These are phyloP conservation scores for Adansonia madagascariensis DNA, from an alignment of 441 rosid genomes.

Conservation along the genomic window DNA sequence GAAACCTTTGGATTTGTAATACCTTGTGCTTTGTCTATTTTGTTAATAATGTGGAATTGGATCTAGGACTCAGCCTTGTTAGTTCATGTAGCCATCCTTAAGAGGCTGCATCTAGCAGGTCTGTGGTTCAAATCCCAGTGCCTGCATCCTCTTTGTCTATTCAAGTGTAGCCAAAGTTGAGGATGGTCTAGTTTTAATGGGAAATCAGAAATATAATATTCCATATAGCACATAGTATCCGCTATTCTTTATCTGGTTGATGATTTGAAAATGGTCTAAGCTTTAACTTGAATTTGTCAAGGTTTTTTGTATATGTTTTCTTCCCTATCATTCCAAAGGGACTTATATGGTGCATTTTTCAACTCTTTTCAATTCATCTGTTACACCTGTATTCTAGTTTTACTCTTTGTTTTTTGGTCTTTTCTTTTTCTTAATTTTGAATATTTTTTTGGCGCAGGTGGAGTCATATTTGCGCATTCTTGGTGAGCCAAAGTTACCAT, in stretches of 20 bases:
- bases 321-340: not conserved
- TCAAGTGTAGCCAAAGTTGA: conserved; percentile 7
- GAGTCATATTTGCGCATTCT: conserved; percentile 88
- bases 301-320: not conserved
- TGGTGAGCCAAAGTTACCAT: conserved; percentile 96
- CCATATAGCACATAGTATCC: not conserved
- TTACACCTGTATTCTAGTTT: conserved; percentile 15
- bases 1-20: conserved; percentile 6
- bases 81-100: conserved; percentile 5
- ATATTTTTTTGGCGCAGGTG: conserved; percentile 53
- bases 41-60: not conserved
- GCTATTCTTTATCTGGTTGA: not conserved
- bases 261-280: not conserved
- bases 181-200: conserved; percentile 10
- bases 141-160: not conserved
- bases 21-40: conserved; percentile 11
- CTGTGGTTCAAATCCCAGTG: not conserved
- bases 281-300: conserved; percentile 1
- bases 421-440: conserved; percentile 23
- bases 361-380: not conserved
- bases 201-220: conserved; percentile 14
- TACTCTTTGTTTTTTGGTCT: not conserved
- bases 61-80: not conserved
- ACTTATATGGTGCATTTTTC: conserved; percentile 7
- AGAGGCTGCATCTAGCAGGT: not conserved